Evolutionary conservation across 2,329 filamentous ascomycete species (phyloP), one percentile per base, ranked within the genome.

Genomic region (Neurospora sp.): DNA sequence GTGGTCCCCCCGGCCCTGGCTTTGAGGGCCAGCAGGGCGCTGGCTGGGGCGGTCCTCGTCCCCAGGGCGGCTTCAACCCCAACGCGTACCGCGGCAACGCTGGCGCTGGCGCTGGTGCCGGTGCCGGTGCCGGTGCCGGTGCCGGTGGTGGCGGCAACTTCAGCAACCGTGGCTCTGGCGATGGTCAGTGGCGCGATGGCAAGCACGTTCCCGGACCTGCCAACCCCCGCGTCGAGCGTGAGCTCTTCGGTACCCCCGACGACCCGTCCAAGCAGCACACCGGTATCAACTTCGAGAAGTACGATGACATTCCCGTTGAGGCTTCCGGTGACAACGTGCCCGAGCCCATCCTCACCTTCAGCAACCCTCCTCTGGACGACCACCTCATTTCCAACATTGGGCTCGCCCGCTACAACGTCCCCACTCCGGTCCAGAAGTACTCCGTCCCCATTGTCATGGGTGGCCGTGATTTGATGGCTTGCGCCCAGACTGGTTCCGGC

Each of bases 201-300:
- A 97, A 98, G 87, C 96, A 99, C 84, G 85, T 97, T 77, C 88
- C 95, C 71, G 96, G 96, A 70, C 93, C 94, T 73, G 81, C 90
- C 76, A 98, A 98, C 84, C 87, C 90, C 74, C 93, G 95, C 76
- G 75, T 97, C 66, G 96, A 99, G 87, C 94, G 94, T 77, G 96
- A 99, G 79, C 91, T 99, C 68, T 99, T 97, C 80, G 96, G 96
- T 78, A 85, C 91, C 67, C 85, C 90, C 76, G 95, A 98, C 81
- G 96, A 98, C 79, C 93, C 95, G 73, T 89, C 91, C 75, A 98
- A 97, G 87, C 92, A 97, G 81, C 92, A 96, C 78, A 97, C 93
- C 40, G 96, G 96, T 82, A 98, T 99, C 91, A 99, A 99, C 88
- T 99, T 99, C 80, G 91, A 97, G 85, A 99, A 99, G 87, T 99